Evolutionary conservation across 78 protist genomes (phyloP).

Genomic region (Salpingoeca rosetta): DNA sequence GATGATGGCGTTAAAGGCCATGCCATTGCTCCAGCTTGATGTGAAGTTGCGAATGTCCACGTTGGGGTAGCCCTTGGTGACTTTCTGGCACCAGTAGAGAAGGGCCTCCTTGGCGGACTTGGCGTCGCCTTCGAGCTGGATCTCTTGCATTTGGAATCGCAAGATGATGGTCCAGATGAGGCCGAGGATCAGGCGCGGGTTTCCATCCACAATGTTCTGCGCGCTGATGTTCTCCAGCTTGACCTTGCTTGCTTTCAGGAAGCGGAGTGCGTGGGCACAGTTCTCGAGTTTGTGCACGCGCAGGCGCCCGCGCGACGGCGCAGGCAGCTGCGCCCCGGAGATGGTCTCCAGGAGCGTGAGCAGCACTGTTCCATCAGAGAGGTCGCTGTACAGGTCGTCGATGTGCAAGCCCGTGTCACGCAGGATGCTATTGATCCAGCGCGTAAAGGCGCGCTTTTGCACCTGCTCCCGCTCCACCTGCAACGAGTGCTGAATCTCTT

Average conservation of each 20-base stretch:
- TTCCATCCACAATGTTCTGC: slow-evolving; percentile 48
- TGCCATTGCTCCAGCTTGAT: slow-evolving; percentile 20
- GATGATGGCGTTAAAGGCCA: slow-evolving; percentile 41
- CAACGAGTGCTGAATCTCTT: background rate
- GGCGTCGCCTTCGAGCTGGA: slow-evolving; percentile 25
- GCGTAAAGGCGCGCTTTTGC: slow-evolving; percentile 5
- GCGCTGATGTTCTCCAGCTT: slow-evolving; percentile 19
- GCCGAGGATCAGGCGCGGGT: slow-evolving; percentile 51
- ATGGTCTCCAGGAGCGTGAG: slow-evolving; percentile 6
- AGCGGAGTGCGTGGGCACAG: slow-evolving; percentile 4
- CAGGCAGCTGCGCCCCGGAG: background rate
- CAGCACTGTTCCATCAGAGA: background rate
- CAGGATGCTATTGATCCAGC: background rate
- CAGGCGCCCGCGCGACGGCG: slow-evolving; percentile 35
- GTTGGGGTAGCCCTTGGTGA: slow-evolving; percentile 14
- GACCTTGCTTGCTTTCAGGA: slow-evolving; percentile 6
- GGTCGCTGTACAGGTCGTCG: background rate
- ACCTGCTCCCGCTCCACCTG: background rate
- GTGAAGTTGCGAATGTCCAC: slow-evolving; percentile 14
- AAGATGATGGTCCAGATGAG: slow-evolving; percentile 61
- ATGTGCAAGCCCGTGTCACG: background rate
- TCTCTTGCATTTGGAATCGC: slow-evolving; percentile 36
- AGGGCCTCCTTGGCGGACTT: slow-evolving; percentile 48
- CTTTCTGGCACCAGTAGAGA: slow-evolving; percentile 48
- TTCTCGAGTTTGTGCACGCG: slow-evolving; percentile 26